These are phyloP conservation scores for Aspergillus neoniger DNA, from an alignment of 2,329 filamentous ascomycete species.

Conservation along the genomic window DNA sequence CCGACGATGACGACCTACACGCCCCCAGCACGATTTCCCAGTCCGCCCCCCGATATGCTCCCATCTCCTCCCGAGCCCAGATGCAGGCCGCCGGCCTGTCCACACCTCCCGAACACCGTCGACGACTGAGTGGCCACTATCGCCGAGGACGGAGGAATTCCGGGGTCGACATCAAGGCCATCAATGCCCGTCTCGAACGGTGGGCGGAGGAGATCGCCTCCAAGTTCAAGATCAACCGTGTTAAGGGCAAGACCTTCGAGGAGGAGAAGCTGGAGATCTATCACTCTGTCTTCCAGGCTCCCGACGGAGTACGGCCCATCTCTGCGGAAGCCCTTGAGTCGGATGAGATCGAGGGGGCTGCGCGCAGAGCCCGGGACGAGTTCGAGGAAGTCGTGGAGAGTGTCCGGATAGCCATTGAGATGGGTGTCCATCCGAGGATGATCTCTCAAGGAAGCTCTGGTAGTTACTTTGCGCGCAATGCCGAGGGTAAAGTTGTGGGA, in stretches of 20 bases:
- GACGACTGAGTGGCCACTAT: constrained; percentile 51
- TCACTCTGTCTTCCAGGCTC: constrained; percentile 93
- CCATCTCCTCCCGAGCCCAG: constrained; percentile 56
- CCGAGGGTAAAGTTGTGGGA: constrained; percentile 88
- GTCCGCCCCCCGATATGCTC: constrained; percentile 62
- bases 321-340: constrained; percentile 72
- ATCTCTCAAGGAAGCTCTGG: constrained; percentile 97
- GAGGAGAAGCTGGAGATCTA: constrained; percentile 93
- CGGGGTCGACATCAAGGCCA: constrained; percentile 95
- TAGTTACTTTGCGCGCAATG: constrained; percentile 94
- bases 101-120: constrained; percentile 44
- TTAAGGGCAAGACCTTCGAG: constrained; percentile 71
- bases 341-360: constrained; percentile 56
- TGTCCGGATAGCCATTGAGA: constrained; percentile 84
- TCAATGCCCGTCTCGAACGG: constrained; percentile 89
- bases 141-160: constrained; percentile 69
- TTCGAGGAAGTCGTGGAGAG: constrained; percentile 90
- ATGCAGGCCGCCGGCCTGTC: constrained; percentile 48
- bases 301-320: constrained; percentile 79
- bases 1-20: constrained; percentile 66
- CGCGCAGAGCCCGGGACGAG: constrained; percentile 71
- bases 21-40: constrained; percentile 58
- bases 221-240: constrained; percentile 85
- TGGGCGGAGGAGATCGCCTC: constrained; percentile 98
- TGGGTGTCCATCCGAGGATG: constrained; percentile 90